A percentile compares a stretch with the other conserved stretches of the same genome.
Conservation (phyloP, 2,329 filamentous ascomycete species). For the Penicillium vulpinum region DNA sequence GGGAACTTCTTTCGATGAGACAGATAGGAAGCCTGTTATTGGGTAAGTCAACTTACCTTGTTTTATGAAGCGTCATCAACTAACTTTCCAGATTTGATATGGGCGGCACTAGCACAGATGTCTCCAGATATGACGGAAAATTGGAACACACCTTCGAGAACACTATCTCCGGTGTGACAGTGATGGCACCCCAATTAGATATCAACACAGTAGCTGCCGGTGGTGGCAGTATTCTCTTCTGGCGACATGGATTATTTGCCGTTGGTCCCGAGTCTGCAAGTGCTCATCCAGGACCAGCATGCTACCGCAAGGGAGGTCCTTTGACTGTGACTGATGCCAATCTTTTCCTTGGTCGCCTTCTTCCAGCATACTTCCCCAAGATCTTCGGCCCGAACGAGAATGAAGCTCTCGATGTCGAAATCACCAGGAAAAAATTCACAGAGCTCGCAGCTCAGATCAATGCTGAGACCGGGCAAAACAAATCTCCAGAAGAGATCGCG, state of each 20-base stretch:
- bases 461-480: constrained; percentile 53
- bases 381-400: constrained; percentile 92
- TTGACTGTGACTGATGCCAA: constrained; percentile 92
- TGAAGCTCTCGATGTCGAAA: constrained; percentile 73
- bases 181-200: constrained; percentile 86
- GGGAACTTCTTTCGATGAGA: constrained; percentile 77
- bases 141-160: constrained; percentile 96
- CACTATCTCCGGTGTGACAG: constrained; percentile 88
- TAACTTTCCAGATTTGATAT: constrained; percentile 67
- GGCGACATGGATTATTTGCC: constrained; percentile 84
- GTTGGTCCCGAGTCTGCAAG: constrained; percentile 90
- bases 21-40: constrained; percentile 77
- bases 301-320: constrained; percentile 88
- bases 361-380: constrained; percentile 92
- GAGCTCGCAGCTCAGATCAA: constrained; percentile 79
- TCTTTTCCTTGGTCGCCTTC: constrained; percentile 76
- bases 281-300: constrained; percentile 87
- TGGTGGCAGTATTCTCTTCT: constrained; percentile 70
- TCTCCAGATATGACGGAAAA: constrained; percentile 81
- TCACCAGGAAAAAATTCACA: constrained; percentile 61
- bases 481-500: constrained; percentile 60
- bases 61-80: neutral
- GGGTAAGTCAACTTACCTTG: neutral
- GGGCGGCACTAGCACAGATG: constrained; percentile 88
- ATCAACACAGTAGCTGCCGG: constrained; percentile 95